Conservation (phyloP, 192 early-diverging fungal species). For the Podila horticola region DNA sequence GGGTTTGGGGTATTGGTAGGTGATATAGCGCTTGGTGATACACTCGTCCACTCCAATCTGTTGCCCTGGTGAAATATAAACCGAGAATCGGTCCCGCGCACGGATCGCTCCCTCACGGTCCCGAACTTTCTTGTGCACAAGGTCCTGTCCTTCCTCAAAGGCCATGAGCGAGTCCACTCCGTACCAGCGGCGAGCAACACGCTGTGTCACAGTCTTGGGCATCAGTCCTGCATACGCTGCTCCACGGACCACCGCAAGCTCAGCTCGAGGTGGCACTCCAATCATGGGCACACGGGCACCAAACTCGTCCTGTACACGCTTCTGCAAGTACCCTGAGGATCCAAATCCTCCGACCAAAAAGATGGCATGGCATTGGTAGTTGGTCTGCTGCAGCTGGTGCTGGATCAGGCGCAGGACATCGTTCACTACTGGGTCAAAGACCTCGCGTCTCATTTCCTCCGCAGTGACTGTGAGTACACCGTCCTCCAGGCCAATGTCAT, state of each 20-base stretch:
- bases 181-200: conserved; percentile 63
- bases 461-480: conserved; percentile 60
- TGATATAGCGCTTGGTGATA: conserved; percentile 46
- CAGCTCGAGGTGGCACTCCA: conserved; percentile 62
- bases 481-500: conserved; percentile 53
- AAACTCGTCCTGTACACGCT: conserved; percentile 60
- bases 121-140: conserved; percentile 47
- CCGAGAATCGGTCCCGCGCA: conserved; percentile 58
- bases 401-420: conserved; percentile 63
- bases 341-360: conserved; percentile 70
- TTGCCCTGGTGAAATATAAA: conserved; percentile 57
- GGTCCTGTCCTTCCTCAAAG: conserved; percentile 57
- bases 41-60: conserved; percentile 50
- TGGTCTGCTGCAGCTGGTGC: conserved; percentile 57
- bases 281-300: conserved; percentile 52
- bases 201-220: conserved; percentile 57
- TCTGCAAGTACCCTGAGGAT: conserved; percentile 59
- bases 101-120: conserved; percentile 52
- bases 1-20: conserved; percentile 49
- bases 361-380: conserved; percentile 53
- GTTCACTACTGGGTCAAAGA: conserved; percentile 67
- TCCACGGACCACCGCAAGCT: conserved; percentile 64
- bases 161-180: conserved; percentile 59
- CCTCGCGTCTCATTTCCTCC: conserved; percentile 57
- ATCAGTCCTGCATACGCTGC: conserved; percentile 64